A percentile compares a stretch with the other conserved stretches of the same genome.
Evolutionary conservation across 805 yeast genomes (phyloP).

Genomic region (Cyberlindnera sargentensis): DNA sequence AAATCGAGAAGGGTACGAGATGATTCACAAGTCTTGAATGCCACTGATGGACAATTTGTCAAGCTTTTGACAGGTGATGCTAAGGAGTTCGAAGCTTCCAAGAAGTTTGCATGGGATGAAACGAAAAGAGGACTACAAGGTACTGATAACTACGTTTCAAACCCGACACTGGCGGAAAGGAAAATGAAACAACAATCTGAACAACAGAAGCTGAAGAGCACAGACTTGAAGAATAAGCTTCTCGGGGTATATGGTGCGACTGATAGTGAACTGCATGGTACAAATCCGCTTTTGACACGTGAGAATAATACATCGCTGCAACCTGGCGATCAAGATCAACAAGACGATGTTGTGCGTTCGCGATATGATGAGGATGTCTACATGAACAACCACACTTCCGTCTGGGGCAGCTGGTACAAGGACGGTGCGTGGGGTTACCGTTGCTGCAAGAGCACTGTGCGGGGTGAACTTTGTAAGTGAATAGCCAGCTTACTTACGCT

Average conservation of each 20-base stretch:
- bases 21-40: conserved; percentile 26
- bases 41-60: conserved; percentile 41
- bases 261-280: not conserved
- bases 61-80: conserved; percentile 53
- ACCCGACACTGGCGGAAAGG: conserved; percentile 40
- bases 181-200: conserved; percentile 29
- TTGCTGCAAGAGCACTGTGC: conserved; percentile 32
- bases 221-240: conserved; percentile 25
- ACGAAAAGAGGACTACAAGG: conserved; percentile 25
- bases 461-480: conserved; percentile 27
- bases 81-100: conserved; percentile 39
- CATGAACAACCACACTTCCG: conserved; percentile 32
- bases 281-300: not conserved
- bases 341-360: conserved; percentile 18
- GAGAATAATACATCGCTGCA: not conserved
- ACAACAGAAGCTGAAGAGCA: conserved; percentile 23
- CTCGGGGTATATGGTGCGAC: conserved; percentile 6
- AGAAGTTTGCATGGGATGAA: conserved; percentile 42
- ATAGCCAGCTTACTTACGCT: not conserved
- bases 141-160: conserved; percentile 29
- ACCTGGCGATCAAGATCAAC: conserved; percentile 6
- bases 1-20: conserved; percentile 37
- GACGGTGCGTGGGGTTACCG: conserved; percentile 38
- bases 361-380: conserved; percentile 30
- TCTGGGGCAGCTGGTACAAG: conserved; percentile 39